Base-by-base conservation (phyloP, 768 basidiomycete genomes). In the Lyophyllum semitale region DNA sequence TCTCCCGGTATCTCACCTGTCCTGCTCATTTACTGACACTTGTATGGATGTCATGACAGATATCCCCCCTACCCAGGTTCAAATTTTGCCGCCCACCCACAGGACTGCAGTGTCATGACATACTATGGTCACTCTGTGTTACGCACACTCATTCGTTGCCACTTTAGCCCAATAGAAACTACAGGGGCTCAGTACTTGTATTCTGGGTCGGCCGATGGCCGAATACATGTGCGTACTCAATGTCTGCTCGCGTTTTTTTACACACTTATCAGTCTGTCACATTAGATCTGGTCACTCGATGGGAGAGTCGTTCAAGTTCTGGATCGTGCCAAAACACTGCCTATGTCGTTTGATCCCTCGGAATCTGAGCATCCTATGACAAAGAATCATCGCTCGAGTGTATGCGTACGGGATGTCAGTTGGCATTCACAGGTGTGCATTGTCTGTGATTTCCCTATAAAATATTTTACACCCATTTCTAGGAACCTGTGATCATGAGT, bases 161-260 rank as follows among this genome's bases (percentile, higher is more conserved):
- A 98, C 73, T 99, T 98, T 73, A 95, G 93, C 62, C 97, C 97
- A 20, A 78, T 79, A 4, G 90, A 94, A 68, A 94, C 93, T 4
- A 99, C 97, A 7, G 94, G 95, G 8, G 81, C 84, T 54, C 91
- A 90, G 62, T 99, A 98, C 72, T 83, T 99, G 40, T 98, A 98
- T 70, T 95, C 94, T 20, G 96, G 96, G 23, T 91, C 92, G 17
- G 80, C 87, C 7, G 92, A 97, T 65, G 93, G 93, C 11, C 81
- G 70, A 57, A 84, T 96, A 50, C 95, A 96, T 69, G 92, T 93
- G 58, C 46, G 84, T 68, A 18, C 32, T 54, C 40, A 44, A 33
- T 38, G 25, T 23, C 15, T 57, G 40, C 23, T 42, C 29, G 55
- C 5, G 23, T 55, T 47, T 48, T 58, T 33, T 38, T 27, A 40